Percentiles rank a stretch among this genome's conserved stretches.
These are phyloP conservation scores for Solioccasus polychromus DNA, from an alignment of 768 basidiomycete species.

Conservation along the genomic window DNA sequence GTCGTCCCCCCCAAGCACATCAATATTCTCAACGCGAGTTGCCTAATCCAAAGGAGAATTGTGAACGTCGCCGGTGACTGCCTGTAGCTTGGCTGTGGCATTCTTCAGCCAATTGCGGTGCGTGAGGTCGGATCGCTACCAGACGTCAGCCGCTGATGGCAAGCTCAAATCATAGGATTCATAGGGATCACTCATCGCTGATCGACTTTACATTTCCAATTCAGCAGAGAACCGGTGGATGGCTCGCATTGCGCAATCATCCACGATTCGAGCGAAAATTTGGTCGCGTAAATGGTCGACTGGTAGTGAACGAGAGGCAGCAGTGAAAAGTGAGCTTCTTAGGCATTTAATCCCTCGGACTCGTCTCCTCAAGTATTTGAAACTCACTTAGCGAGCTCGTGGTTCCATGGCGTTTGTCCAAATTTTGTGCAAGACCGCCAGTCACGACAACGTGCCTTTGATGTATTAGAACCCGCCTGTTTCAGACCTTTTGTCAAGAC, in stretches of 20 bases:
- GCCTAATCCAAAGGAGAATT: slow-evolving; percentile 1
- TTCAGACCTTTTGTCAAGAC: slow-evolving; percentile 5
- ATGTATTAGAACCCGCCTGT: neutral
- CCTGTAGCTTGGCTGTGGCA: too few species aligned
- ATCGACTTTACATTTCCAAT: slow-evolving; percentile 26
- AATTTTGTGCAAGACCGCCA: slow-evolving; percentile 14
- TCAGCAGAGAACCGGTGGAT: slow-evolving; percentile 6
- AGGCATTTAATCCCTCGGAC: slow-evolving; percentile 18
- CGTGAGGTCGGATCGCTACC: slow-evolving; percentile 10
- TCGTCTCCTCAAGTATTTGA: slow-evolving; percentile 15
- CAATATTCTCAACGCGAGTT: neutral
- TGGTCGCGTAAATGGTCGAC: slow-evolving; percentile 2
- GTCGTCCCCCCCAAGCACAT: slow-evolving; percentile 6
- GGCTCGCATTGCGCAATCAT: slow-evolving; percentile 4
- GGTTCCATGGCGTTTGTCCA: slow-evolving; percentile 1
- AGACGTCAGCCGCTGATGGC: slow-evolving; percentile 5
- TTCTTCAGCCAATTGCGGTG: too few species aligned
- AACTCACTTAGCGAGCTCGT: slow-evolving; percentile 14
- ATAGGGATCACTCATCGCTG: slow-evolving; percentile 4
- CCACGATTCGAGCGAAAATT: slow-evolving; percentile 9
- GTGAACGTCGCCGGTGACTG: slow-evolving; percentile 6
- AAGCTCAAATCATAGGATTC: slow-evolving; percentile 3
- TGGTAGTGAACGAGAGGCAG: neutral
- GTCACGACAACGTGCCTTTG: slow-evolving; percentile 15
- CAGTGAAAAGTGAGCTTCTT: neutral